Conservation (phyloP, 2,329 filamentous ascomycete species). For the Phialophora macrospora region DNA sequence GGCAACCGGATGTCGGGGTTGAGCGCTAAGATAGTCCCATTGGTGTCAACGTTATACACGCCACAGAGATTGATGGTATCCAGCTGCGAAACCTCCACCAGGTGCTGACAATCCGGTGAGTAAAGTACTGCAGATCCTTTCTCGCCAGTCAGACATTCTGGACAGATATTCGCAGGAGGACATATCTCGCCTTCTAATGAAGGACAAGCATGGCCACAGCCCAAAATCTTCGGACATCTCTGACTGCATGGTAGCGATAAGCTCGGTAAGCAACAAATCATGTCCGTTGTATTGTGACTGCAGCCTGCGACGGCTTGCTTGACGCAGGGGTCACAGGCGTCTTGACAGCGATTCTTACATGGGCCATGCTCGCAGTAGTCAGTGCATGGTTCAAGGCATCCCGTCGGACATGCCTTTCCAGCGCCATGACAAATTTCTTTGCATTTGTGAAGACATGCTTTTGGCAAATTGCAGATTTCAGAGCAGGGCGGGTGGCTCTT, state of each 20-base stretch:
- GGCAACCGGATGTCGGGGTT: neutral
- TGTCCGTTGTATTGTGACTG: slow-evolving; percentile 24
- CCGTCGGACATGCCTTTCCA: slow-evolving; percentile 31
- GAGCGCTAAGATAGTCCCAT: slow-evolving; percentile 16
- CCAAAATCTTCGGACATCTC: slow-evolving; percentile 26
- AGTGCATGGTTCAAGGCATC: slow-evolving; percentile 35
- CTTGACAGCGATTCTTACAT: slow-evolving; percentile 35
- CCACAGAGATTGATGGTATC: slow-evolving; percentile 28
- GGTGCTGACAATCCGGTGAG: slow-evolving; percentile 31
- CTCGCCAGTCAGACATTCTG: slow-evolving; percentile 22
- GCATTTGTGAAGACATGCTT: slow-evolving; percentile 35
- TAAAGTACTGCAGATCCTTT: slow-evolving; percentile 22
- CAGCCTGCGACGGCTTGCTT: slow-evolving; percentile 21
- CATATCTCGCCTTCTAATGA: slow-evolving; percentile 33
- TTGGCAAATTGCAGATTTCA: slow-evolving; percentile 20
- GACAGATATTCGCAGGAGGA: slow-evolving; percentile 27
- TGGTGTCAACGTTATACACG: slow-evolving; percentile 12
- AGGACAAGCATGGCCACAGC: slow-evolving; percentile 36
- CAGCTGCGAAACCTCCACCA: slow-evolving; percentile 26
- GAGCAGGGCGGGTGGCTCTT: slow-evolving; percentile 22
- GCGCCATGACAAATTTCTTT: slow-evolving; percentile 32
- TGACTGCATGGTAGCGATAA: slow-evolving; percentile 26
- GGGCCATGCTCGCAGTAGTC: slow-evolving; percentile 34
- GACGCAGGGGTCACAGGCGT: slow-evolving; percentile 37
- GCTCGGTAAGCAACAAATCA: slow-evolving; percentile 36